A percentile compares a stretch with the other conserved stretches of the same genome.
Evolutionary conservation across 2,329 filamentous ascomycete genomes (phyloP).

Genomic region (Hypoxylon sp.): DNA sequence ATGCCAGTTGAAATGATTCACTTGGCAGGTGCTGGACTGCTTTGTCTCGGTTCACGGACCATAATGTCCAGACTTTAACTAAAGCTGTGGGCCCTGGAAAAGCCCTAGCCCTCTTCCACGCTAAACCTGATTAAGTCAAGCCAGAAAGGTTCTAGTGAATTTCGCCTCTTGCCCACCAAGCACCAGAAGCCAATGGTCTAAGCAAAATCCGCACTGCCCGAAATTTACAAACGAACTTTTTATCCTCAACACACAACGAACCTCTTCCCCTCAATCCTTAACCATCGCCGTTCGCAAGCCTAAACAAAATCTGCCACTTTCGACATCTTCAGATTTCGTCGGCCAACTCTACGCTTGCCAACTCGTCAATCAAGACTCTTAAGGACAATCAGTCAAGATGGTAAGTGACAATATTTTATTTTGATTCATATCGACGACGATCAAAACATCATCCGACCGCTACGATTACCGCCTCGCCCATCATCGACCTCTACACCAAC

Average conservation of each 20-base stretch:
- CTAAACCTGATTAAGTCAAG: constrained; percentile 40
- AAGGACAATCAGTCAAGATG: constrained; percentile 70
- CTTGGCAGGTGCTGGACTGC: constrained; percentile 3
- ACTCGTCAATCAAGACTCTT: constrained; percentile 49
- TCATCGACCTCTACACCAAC: constrained; percentile 9
- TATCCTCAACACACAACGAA: constrained; percentile 57
- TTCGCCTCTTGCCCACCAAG: constrained; percentile 34
- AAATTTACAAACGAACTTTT: constrained; percentile 52
- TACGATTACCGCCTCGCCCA: constrained; percentile 11
- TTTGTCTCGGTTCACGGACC: constrained; percentile 16
- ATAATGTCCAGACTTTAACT: constrained; percentile 8
- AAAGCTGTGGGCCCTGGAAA: constrained; percentile 26
- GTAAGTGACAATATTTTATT: constrained; percentile 58
- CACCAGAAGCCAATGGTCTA: constrained; percentile 22
- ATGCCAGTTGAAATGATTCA: not conserved
- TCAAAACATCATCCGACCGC: constrained; percentile 26
- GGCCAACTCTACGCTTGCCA: constrained; percentile 59
- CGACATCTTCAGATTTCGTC: constrained; percentile 60
- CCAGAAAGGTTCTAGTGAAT: constrained; percentile 31
- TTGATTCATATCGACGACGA: constrained; percentile 15
- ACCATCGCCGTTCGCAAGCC: constrained; percentile 55
- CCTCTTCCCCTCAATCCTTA: constrained; percentile 50
- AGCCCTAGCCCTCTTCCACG: constrained; percentile 45
- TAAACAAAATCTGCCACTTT: constrained; percentile 57
- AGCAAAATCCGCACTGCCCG: constrained; percentile 41